Evolutionary conservation across 23 red algal genomes (phyloP).

Genomic region (Chondrus crispus): DNA sequence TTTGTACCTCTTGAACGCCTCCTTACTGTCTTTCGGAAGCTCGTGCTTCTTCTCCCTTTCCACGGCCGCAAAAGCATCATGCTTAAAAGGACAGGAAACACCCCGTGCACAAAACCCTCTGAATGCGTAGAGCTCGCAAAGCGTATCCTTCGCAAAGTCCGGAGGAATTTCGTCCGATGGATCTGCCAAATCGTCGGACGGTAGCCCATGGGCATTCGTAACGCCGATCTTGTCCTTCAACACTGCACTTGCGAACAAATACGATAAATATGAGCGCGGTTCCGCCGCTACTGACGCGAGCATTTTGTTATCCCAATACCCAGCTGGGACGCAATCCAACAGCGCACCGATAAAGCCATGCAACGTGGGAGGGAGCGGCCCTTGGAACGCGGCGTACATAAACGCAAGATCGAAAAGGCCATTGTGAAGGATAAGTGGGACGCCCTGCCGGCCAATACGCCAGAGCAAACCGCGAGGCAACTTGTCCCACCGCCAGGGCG

Average conservation of each 20-base stretch:
- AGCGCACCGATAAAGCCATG: conserved; percentile 59
- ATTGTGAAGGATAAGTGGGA: conserved; percentile 90
- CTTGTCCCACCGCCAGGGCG: conserved; percentile 17
- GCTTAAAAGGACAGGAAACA: conserved; percentile 36
- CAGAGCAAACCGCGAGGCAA: conserved; percentile 74
- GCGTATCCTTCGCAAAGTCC: background rate
- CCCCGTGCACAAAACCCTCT: conserved; percentile 52
- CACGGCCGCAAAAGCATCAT: conserved; percentile 39
- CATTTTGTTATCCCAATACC: conserved; percentile 86
- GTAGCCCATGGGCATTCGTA: background rate
- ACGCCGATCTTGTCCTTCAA: background rate
- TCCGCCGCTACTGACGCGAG: conserved; percentile 31
- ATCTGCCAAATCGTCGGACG: conserved; percentile 19
- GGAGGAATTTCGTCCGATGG: background rate
- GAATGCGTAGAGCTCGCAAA: conserved; percentile 62
- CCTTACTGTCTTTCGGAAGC: conserved; percentile 16
- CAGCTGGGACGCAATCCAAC: conserved; percentile 8
- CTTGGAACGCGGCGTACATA: conserved; percentile 86
- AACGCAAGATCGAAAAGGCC: conserved; percentile 87
- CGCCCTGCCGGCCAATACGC: conserved; percentile 56
- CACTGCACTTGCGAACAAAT: conserved; percentile 75
- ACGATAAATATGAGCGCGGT: conserved; percentile 55
- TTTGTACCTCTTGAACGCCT: conserved; percentile 44
- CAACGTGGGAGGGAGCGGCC: conserved; percentile 64
- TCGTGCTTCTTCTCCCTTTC: conserved; percentile 29